Evolutionary conservation across 768 basidiomycete species (phyloP).

Genomic region (Pleurotus djamor): DNA sequence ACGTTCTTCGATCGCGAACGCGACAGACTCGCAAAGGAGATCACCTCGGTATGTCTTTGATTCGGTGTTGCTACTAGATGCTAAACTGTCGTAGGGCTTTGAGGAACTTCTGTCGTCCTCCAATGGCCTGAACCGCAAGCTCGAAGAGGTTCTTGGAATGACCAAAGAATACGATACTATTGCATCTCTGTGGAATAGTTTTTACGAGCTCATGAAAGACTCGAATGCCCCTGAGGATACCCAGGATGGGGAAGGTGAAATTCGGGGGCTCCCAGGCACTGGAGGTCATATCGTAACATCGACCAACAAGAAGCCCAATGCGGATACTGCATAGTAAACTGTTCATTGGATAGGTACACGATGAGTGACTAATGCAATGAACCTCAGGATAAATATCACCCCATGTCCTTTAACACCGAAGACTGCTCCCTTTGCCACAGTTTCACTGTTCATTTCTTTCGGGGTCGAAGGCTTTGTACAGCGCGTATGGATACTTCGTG

Average conservation of each 20-base stretch:
- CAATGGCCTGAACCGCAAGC: conserved; percentile 85
- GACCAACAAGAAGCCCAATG: conserved; percentile 9
- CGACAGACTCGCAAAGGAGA: conserved; percentile 70
- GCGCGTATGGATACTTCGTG: too few relatives aligned
- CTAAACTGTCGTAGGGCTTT: conserved; percentile 58
- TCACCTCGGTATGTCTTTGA: conserved; percentile 54
- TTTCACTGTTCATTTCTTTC: too few relatives aligned
- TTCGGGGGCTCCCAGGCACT: conserved; percentile 60
- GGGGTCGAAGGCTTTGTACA: too few relatives aligned
- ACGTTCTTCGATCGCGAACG: conserved; percentile 81
- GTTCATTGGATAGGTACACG: too few relatives aligned
- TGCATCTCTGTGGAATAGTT: conserved; percentile 80
- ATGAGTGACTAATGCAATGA: too few relatives aligned
- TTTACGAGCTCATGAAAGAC: conserved; percentile 71
- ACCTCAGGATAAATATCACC: too few relatives aligned
- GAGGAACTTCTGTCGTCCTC: conserved; percentile 84
- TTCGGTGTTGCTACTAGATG: background rate
- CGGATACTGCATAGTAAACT: too few relatives aligned
- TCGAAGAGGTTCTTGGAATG: conserved; percentile 92
- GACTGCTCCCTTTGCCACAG: too few relatives aligned
- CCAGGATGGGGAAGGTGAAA: conserved; percentile 14
- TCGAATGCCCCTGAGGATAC: conserved; percentile 30
- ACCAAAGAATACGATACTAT: conserved; percentile 91
- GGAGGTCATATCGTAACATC: conserved; percentile 59
- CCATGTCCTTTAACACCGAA: too few relatives aligned